A percentile compares a stretch with the other conserved stretches of the same genome.
phyloP scores from a whole-genome alignment of 768 basidiomycete genomes.

The Favolaschia claudopus region DNA sequence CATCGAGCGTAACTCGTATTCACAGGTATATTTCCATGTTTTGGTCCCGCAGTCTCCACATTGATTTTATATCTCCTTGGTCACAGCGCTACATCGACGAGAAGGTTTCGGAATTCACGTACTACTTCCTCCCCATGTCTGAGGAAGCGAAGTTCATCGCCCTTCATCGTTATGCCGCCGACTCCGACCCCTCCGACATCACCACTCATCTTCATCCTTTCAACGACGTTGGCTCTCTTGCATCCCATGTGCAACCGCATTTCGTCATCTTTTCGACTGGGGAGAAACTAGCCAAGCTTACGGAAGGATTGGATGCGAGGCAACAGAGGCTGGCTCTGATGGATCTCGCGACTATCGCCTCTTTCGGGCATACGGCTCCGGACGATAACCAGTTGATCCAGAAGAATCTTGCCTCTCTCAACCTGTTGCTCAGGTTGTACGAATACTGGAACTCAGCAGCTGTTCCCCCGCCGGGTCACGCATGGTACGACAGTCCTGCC shows the following conservation, averaged over 20 bases:
- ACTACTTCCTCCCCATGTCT: not conserved
- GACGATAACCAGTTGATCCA: too few species aligned
- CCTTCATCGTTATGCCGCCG: not conserved
- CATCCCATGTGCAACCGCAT: constrained; percentile 3
- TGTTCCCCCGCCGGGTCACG: too few species aligned
- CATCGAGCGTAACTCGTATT: not conserved
- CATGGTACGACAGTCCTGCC: too few species aligned
- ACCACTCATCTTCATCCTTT: not conserved
- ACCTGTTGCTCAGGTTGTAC: too few species aligned
- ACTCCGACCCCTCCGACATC: not conserved
- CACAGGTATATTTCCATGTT: not conserved
- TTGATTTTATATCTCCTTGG: not conserved
- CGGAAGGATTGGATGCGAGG: fast-evolving
- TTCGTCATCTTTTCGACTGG: constrained; percentile 3
- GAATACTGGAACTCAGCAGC: too few species aligned
- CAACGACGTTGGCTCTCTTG: not conserved
- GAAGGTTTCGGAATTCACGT: not conserved
- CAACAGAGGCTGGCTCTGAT: not conserved
- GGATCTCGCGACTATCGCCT: not conserved
- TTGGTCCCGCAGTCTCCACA: not conserved
- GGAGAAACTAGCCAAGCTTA: not conserved
- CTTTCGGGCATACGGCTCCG: constrained; percentile 9
- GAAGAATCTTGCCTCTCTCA: too few species aligned
- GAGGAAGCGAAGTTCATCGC: not conserved
- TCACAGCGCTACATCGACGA: too few species aligned